phyloP scores from a whole-genome alignment of 257 asterid species.

The Solanum medicagineum region DNA sequence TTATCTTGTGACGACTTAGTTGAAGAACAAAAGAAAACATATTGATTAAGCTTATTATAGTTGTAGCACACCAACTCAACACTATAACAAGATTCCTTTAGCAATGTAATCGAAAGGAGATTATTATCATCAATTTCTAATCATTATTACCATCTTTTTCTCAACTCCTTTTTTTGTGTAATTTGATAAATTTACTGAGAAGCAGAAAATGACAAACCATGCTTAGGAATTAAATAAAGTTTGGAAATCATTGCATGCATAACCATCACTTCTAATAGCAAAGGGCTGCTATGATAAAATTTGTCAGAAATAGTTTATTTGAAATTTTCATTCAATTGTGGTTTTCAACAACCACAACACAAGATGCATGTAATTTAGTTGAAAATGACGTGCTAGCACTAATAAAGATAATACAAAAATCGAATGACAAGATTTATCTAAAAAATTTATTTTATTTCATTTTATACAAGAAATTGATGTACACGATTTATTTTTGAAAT shows the following conservation, averaged over 20 bases:
- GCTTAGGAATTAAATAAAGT: background rate
- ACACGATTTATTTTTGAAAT: no score
- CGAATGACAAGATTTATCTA: no score
- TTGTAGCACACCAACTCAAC: slow-evolving; percentile 16
- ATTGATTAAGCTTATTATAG: background rate
- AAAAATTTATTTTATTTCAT: no score
- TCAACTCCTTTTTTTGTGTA: background rate
- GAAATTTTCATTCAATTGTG: background rate
- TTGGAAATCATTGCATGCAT: background rate
- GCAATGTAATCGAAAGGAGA: slow-evolving; percentile 10
- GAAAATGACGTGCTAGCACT: background rate
- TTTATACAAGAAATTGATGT: background rate
- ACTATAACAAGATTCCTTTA: slow-evolving; percentile 6
- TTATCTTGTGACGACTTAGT: background rate
- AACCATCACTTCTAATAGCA: background rate
- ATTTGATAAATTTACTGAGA: background rate
- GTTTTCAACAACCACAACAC: background rate
- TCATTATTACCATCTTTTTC: slow-evolving; percentile 12
- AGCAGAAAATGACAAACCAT: slow-evolving; percentile 1
- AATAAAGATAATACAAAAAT: no score
- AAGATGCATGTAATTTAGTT: background rate
- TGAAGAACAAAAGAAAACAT: background rate
- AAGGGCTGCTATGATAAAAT: background rate
- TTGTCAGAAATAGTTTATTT: background rate
- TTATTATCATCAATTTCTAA: slow-evolving; percentile 26